These are phyloP conservation scores for Komagataella pastoris DNA, from an alignment of 805 yeast genomes.

Conservation along the genomic window DNA sequence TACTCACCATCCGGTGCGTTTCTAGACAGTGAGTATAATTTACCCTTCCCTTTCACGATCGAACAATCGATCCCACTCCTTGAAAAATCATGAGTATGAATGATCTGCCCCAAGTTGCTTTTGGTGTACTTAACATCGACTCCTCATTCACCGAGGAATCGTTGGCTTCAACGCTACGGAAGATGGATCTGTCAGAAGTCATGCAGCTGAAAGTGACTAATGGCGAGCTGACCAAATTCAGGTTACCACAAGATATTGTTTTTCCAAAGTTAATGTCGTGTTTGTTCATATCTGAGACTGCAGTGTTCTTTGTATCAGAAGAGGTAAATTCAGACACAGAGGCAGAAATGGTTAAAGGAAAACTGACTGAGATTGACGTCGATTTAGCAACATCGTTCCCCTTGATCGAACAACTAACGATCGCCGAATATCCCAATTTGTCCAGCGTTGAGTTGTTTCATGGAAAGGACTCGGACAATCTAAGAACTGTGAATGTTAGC, in stretches of 20 bases:
- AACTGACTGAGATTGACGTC: not conserved
- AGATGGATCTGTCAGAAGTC: not conserved
- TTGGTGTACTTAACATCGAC: not conserved
- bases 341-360: not conserved
- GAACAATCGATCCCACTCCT: too few relatives aligned
- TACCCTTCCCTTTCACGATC: too few relatives aligned
- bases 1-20: too few relatives aligned
- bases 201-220: not conserved
- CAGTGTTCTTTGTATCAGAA: too few relatives aligned
- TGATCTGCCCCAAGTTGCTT: too few relatives aligned
- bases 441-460: not conserved
- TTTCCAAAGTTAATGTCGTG: not conserved
- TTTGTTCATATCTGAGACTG: too few relatives aligned
- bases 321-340: not conserved
- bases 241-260: not conserved
- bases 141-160: not conserved
- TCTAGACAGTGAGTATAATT: too few relatives aligned
- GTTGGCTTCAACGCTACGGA: not conserved
- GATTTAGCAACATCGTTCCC: not conserved
- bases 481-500: not conserved
- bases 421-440: not conserved
- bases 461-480: not conserved
- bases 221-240: not conserved
- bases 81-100: too few relatives aligned
- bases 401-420: not conserved